Base-by-base conservation (phyloP, 768 basidiomycete genomes). In the Pluteus cervinus region DNA sequence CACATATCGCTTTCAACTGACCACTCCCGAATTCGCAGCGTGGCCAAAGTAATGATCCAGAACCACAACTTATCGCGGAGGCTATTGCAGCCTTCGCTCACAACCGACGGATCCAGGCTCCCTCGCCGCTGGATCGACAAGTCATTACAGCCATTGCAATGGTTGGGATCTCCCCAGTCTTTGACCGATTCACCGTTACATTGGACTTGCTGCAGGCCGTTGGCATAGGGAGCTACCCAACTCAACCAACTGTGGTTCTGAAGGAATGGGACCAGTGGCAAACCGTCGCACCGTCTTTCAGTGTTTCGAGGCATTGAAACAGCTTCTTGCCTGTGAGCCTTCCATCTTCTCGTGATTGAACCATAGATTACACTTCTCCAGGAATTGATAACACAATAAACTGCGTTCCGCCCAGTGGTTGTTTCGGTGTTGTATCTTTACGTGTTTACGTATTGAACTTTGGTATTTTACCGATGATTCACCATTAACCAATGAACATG, bases 1-100 rank as follows among this genome's bases (percentile, higher is more conserved):
- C n/a, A n/a, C n/a, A n/a, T n/a, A n/a, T n/a, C n/a, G n/a, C n/a
- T n/a, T n/a, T n/a, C n/a, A n/a, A n/a, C n/a, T 12, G 17, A 15
- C 25, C 17, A 26, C 34, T 30, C 21, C 20, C 21, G 18, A 11
- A 29, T n/a, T n/a, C 18, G 15, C 36, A 43, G 35, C 29, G 20
- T 12, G 9, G 22, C 17, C 15, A 33, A 15, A 33, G 3, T 11
- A 41, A 21, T 8, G 48, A 60, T 39, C 54, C 54, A 14, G 59
- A 61, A 33, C 47, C 61, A 9, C 54, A 53, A 36, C 43, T 65
- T 22, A 50, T 63, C 18, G 61, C 57, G 9, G 44, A 46, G 24
- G 56, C 58, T 4, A 53, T 65, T 32, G 60, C 61, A 9, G 59
- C 58, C 17, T 60, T 52, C 45, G 42, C 47, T 36, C 45, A 50